Evolutionary conservation across 352 stramenopile species (phyloP).

Genomic region (Phytophthora lateralis): DNA sequence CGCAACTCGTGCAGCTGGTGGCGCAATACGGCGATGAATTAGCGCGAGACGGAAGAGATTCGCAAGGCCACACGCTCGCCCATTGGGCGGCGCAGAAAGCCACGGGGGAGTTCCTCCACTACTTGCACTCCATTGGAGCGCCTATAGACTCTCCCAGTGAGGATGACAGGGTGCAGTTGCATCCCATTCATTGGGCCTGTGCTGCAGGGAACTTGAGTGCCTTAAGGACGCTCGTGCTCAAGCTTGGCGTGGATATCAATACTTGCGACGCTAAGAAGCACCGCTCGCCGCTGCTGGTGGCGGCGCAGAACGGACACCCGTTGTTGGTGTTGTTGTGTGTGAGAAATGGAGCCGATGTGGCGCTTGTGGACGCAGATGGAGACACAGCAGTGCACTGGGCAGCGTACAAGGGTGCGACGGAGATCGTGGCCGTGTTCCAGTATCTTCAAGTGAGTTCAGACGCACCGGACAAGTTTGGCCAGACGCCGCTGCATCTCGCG

Average conservation of each 20-base stretch:
- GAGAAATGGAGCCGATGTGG: slow-evolving; percentile 70
- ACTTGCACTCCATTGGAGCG: slow-evolving; percentile 48
- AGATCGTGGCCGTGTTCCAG: slow-evolving; percentile 86
- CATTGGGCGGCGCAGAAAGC: slow-evolving; percentile 77
- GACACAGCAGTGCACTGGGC: slow-evolving; percentile 88
- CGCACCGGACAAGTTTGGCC: slow-evolving; percentile 68
- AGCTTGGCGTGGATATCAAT: slow-evolving; percentile 75
- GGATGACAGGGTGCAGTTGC: slow-evolving; percentile 59
- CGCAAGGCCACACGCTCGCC: slow-evolving; percentile 69
- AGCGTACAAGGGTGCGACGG: slow-evolving; percentile 83
- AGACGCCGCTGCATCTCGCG: slow-evolving; percentile 85
- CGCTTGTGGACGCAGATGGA: slow-evolving; percentile 62
- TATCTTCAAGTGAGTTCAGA: slow-evolving; percentile 75
- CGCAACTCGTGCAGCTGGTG: slow-evolving; percentile 57
- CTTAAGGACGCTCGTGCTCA: slow-evolving; percentile 61
- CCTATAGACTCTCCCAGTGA: slow-evolving; percentile 62
- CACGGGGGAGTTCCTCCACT: slow-evolving; percentile 60
- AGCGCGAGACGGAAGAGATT: slow-evolving; percentile 44
- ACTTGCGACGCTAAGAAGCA: slow-evolving; percentile 73
- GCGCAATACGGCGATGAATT: slow-evolving; percentile 47
- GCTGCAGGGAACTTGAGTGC: slow-evolving; percentile 71
- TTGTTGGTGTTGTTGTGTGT: slow-evolving; percentile 81
- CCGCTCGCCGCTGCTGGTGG: slow-evolving; percentile 75
- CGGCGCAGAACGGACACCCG: slow-evolving; percentile 77
- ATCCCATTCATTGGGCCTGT: slow-evolving; percentile 88